Evolutionary conservation across 108 stramenopile species (phyloP), one percentile per base, ranked within the genome.

Genomic region (Cyclostephanos invisitatus): DNA sequence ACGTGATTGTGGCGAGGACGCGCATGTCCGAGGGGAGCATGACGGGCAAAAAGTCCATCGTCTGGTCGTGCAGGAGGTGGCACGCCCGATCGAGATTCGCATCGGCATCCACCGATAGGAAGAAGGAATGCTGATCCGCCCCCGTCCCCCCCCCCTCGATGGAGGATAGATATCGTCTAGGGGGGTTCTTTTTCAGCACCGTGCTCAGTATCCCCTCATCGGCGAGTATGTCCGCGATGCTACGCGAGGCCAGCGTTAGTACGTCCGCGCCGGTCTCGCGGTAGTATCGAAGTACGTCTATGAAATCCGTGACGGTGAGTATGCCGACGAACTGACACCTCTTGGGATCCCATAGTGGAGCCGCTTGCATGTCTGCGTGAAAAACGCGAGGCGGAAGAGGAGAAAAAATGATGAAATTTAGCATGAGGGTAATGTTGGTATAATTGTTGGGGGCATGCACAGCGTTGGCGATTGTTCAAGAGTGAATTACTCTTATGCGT

Each of bases 291-390:
- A 98, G 67, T 49, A 97, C 93, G 72, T 97, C 94, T 68, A 97
- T 96, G 68, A 97, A 98, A 78, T 98, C 98, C 5, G 96, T 95
- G 2, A 97, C 93, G 24, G 96, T 97, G 68, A 98, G 85, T 22
- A 97, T 68, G 50, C 98, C 98, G 11, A 96, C 96, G 66, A 98
- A 96, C 61, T 91, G 83, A 42, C 94, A 91, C 27, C 68, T 62
- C 44, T 77, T 67, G 2, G 92, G 87, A 79, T 98, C 97, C 98
- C 98, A 98, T 44, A 98, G 77, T 6, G 98, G 98, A 8, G 98
- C 98, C 29, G 91, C 89, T 80, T 87, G 91, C 93, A 95, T 95
- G 55, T 95, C 92, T 94, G 66, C 64, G 24, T 38, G 20, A 24
- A 53, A 29, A 22, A n/a, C n/a, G 53, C 11, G 53, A 27, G 25